A percentile compares a stretch with the other conserved stretches of the same genome.
phyloP scores from a whole-genome alignment of 768 basidiomycete genomes.

The Lyophyllum atratum region DNA sequence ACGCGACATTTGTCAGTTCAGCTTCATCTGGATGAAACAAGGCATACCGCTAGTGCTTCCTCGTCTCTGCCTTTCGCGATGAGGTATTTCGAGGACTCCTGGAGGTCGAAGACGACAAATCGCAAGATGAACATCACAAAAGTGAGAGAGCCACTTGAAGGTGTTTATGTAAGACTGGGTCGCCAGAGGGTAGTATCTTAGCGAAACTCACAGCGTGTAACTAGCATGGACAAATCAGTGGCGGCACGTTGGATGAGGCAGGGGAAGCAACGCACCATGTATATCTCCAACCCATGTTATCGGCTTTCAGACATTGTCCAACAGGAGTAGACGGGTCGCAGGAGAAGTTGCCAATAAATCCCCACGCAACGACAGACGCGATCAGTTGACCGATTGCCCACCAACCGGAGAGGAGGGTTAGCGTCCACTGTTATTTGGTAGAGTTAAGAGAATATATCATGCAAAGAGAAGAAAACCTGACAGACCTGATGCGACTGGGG shows the following conservation, averaged over 20 bases:
- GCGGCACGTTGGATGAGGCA: not conserved
- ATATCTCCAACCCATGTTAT: constrained; percentile 68
- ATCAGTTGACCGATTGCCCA: constrained; percentile 54
- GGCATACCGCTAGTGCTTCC: constrained; percentile 49
- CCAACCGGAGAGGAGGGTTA: constrained; percentile 56
- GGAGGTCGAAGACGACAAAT: constrained; percentile 57
- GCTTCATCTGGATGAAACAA: not conserved
- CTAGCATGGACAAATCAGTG: constrained; percentile 19
- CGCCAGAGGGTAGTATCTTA: no score
- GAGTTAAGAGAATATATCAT: not conserved
- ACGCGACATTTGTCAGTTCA: not conserved
- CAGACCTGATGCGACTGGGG: constrained; percentile 41
- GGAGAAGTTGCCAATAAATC: constrained; percentile 56
- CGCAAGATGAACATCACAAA: constrained; percentile 55
- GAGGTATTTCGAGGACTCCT: constrained; percentile 65
- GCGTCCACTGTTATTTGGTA: constrained; percentile 40
- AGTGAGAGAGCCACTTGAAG: constrained; percentile 46
- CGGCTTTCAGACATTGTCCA: constrained; percentile 43
- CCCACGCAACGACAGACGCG: constrained; percentile 55
- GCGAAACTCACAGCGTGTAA: constrained; percentile 37
- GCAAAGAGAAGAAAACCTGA: not conserved
- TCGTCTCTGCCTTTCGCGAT: constrained; percentile 56
- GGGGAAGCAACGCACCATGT: constrained; percentile 36
- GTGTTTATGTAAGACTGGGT: no score
- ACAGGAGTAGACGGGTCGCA: constrained; percentile 37